Evolutionary conservation across 2,329 filamentous ascomycete genomes (phyloP).

Genomic region (Penicillium frequentans): DNA sequence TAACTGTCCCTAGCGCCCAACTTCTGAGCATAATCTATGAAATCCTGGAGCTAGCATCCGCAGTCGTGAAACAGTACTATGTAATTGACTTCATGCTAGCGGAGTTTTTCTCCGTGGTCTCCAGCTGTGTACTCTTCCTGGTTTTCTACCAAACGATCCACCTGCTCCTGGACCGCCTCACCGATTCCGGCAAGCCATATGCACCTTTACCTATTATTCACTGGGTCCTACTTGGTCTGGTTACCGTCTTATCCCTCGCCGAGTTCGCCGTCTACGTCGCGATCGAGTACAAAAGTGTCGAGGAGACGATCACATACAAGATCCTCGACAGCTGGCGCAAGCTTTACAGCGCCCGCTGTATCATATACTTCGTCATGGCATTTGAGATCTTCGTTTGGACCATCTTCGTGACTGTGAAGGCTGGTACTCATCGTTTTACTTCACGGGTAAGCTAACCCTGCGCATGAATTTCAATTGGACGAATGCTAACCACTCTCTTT

Average conservation of each 20-base stretch:
- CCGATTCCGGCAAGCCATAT: slow-evolving; percentile 15
- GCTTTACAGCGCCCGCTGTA: slow-evolving; percentile 8
- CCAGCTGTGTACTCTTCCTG: slow-evolving; percentile 14
- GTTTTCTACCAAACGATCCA: slow-evolving; percentile 24
- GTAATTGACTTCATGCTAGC: slow-evolving; percentile 19
- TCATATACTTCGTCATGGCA: slow-evolving; percentile 20
- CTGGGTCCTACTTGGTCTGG: slow-evolving; percentile 14
- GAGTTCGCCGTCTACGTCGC: slow-evolving; percentile 16
- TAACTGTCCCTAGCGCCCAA: slow-evolving; percentile 7
- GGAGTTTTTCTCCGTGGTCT: slow-evolving; percentile 17
- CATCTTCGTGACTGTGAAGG: slow-evolving; percentile 17
- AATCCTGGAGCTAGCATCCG: slow-evolving; percentile 15
- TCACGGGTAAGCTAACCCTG: slow-evolving; percentile 14
- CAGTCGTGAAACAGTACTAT: slow-evolving; percentile 20
- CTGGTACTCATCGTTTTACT: slow-evolving; percentile 9
- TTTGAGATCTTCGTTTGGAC: slow-evolving; percentile 24
- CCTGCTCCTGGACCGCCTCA: slow-evolving; percentile 15
- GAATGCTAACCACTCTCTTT: background rate
- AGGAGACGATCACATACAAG: fast-evolving
- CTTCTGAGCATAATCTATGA: slow-evolving; percentile 7
- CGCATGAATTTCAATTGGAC: background rate
- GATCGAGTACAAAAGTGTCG: background rate
- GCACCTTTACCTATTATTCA: slow-evolving; percentile 12
- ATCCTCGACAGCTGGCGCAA: background rate
- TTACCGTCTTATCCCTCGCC: slow-evolving; percentile 12